These are phyloP conservation scores for Psidium guajava DNA, from an alignment of 345 rosid species.

Conservation along the genomic window DNA sequence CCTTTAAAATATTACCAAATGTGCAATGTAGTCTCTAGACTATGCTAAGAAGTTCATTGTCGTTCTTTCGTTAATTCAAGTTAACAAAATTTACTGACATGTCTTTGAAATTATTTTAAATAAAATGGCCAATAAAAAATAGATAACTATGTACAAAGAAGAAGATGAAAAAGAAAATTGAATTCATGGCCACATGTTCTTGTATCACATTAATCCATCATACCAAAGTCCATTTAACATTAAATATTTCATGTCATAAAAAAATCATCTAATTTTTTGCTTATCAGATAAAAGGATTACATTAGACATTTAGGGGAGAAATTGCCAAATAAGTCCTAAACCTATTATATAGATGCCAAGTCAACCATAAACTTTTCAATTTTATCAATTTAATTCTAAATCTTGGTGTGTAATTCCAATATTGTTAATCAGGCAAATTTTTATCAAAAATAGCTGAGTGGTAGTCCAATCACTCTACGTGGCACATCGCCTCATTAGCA, in stretches of 20 bases:
- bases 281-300: not conserved
- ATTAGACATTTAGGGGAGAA: not conserved
- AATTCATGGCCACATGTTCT: not conserved
- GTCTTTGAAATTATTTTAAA: not conserved
- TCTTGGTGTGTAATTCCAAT: fast-evolving
- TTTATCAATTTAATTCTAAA: fast-evolving
- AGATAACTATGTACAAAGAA: not conserved
- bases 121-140: not conserved
- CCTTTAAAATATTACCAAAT: not conserved
- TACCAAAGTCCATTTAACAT: not conserved
- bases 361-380: fast-evolving
- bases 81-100: not conserved
- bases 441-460: fast-evolving
- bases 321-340: not conserved
- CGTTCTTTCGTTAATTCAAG: not conserved
- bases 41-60: not conserved
- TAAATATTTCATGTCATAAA: not conserved
- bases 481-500: fast-evolving
- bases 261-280: not conserved
- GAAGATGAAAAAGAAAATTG: not conserved
- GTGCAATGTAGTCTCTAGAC: not conserved
- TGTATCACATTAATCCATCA: not conserved
- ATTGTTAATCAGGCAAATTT: fast-evolving
- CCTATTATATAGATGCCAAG: not conserved
- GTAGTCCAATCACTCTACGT: fast-evolving